phyloP scores from a whole-genome alignment of 192 early-diverging fungal genomes.

The Rhizophagus clarus region DNA sequence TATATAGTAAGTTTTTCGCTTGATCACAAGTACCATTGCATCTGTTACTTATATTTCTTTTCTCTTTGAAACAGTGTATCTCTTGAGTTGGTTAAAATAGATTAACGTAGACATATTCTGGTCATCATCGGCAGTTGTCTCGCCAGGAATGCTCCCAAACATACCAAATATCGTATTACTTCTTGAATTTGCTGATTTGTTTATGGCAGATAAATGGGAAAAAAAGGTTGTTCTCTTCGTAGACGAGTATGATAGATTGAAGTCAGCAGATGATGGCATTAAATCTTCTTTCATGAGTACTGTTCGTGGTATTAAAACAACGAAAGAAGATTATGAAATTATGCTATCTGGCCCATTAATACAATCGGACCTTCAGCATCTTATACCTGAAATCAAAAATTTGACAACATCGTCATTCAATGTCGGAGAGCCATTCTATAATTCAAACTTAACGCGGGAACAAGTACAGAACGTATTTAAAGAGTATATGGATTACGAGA shows the following conservation, averaged over 20 bases:
- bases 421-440: slow-evolving; percentile 1
- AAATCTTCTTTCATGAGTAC: neutral
- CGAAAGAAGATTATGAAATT: neutral
- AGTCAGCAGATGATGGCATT: slow-evolving; percentile 6
- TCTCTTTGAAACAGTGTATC: no score
- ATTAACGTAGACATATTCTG: slow-evolving; percentile 26
- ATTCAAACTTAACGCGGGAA: slow-evolving; percentile 16
- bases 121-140: neutral
- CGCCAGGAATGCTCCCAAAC: neutral
- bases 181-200: no score
- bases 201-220: neutral
- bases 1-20: no score
- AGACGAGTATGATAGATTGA: no score
- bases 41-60: no score
- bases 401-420: slow-evolving; percentile 10
- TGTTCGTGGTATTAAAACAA: slow-evolving; percentile 14
- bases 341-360: neutral
- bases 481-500: neutral
- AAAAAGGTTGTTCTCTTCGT: slow-evolving; percentile 9
- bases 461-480: slow-evolving; percentile 9
- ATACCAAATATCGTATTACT: no score
- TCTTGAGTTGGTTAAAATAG: slow-evolving; percentile 22
- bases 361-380: no score
- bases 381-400: slow-evolving; percentile 11
- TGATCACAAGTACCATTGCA: no score